Evolutionary conservation across 2,329 filamentous ascomycete species (phyloP).

Genomic region (Colletotrichum liaoningense): DNA sequence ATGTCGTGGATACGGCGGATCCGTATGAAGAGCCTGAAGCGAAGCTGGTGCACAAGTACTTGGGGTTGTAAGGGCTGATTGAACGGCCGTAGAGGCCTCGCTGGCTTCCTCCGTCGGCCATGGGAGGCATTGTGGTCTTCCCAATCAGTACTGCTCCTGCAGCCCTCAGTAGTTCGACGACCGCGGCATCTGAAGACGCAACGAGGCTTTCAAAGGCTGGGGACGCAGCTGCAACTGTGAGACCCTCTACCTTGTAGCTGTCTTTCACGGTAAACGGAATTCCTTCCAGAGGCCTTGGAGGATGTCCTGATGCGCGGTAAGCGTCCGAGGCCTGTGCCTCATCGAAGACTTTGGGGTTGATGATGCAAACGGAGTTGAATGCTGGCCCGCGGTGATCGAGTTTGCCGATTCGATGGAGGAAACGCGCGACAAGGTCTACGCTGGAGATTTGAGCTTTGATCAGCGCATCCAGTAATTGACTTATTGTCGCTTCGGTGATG

Average conservation of each 20-base stretch:
- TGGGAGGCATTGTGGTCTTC: conserved; percentile 68
- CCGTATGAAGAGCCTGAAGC: conserved; percentile 67
- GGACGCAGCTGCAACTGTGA: conserved; percentile 65
- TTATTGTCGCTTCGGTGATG: conserved; percentile 42
- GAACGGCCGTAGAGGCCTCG: conserved; percentile 63
- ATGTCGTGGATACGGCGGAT: conserved; percentile 58
- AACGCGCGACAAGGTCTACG: conserved; percentile 43
- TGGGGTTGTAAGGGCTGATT: conserved; percentile 62
- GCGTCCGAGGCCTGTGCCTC: conserved; percentile 44
- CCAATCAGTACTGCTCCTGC: conserved; percentile 65
- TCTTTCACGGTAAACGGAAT: conserved; percentile 70
- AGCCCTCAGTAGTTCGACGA: conserved; percentile 57
- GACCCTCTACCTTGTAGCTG: conserved; percentile 63
- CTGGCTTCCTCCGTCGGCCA: conserved; percentile 67
- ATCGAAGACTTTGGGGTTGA: conserved; percentile 42
- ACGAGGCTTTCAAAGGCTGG: conserved; percentile 63
- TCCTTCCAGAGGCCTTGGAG: conserved; percentile 56
- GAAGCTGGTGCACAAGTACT: conserved; percentile 63
- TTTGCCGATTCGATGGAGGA: conserved; percentile 41
- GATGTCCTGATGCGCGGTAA: conserved; percentile 36
- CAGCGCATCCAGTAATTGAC: conserved; percentile 40
- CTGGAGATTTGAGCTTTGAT: conserved; percentile 34
- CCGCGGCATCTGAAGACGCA: conserved; percentile 63
- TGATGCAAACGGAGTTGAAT: conserved; percentile 43
- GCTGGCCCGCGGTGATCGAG: conserved; percentile 41